Evolutionary conservation across 371 early-diverging fungal species (phyloP).

Genomic region (Mucor plumbeus): DNA sequence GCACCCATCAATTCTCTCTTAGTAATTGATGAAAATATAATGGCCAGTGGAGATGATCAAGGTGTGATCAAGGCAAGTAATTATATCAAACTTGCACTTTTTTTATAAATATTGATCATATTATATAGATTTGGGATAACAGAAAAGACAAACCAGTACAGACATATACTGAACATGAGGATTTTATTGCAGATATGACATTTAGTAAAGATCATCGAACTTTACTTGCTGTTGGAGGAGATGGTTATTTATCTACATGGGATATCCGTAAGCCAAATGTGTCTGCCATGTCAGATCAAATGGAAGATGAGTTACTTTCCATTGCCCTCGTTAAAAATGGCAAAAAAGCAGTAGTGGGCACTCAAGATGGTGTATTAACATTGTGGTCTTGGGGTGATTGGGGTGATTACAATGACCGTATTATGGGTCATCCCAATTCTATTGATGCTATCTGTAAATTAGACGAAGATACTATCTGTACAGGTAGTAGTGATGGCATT

Average conservation of each 20-base stretch:
- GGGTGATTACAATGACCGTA: constrained; percentile 90
- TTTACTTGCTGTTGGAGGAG: constrained; percentile 66
- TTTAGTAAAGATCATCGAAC: constrained; percentile 43
- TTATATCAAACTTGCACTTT: too few relatives aligned
- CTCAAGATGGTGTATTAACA: constrained; percentile 86
- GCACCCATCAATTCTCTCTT: constrained; percentile 76
- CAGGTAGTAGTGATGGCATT: constrained; percentile 92
- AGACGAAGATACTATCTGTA: constrained; percentile 81
- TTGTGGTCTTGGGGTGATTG: constrained; percentile 81
- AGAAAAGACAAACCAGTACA: constrained; percentile 70
- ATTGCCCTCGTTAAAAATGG: constrained; percentile 76
- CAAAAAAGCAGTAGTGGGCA: constrained; percentile 85
- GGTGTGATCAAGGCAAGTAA: constrained; percentile 80
- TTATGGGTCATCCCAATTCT: constrained; percentile 91
- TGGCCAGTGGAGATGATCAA: constrained; percentile 92
- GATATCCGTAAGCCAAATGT: constrained; percentile 86
- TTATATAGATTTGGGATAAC: constrained; percentile 80
- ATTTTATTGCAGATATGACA: constrained; percentile 87
- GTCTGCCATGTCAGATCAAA: constrained; percentile 82
- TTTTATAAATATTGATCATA: not conserved
- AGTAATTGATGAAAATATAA: constrained; percentile 66
- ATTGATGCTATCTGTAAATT: constrained; percentile 84
- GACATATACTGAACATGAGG: constrained; percentile 81
- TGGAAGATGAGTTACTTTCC: constrained; percentile 92
- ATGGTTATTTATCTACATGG: constrained; percentile 88